Evolutionary conservation across 2,329 filamentous ascomycete genomes (phyloP), one percentile per base, ranked within the genome.

Genomic region (Atkinsonella texensis): DNA sequence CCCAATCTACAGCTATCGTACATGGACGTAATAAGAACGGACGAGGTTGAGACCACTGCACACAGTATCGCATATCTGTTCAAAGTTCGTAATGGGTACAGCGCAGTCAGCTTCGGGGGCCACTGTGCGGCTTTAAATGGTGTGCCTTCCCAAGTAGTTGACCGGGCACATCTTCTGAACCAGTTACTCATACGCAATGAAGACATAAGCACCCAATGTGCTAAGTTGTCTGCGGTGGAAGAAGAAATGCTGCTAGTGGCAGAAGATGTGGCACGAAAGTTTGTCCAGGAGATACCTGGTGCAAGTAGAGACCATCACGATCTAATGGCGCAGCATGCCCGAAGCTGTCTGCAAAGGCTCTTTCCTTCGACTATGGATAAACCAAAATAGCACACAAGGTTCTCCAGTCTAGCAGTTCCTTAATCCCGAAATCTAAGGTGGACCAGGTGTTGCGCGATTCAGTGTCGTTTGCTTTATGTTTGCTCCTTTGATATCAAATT

Each of bases 81-180:
- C 65, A 84, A 81, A 31, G 68, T 85, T n/a, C 61, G 68, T 4
- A 58, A 72, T 2, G 90, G 90, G 0, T 76, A 83, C 52, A 91
- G 84, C 58, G 80, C 73, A 8, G 85, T 86, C 13, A 96, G 89
- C 62, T 94, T 95, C 61, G 93, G 93, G 0, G 87, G 83, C 31
- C 77, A 79, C 66, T 97, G 93, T 62, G 93, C 93, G 31, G 82
- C 83, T 3, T 79, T 95, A 65, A 96, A 95, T 60, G 90, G 90
- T 1, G 81, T 98, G 13, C 83, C 88, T 32, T 62, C 69, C 17
- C 74, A 76, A 5, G 79, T 97, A 10, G 77, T 96, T 7, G 71
- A 84, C 15, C 80, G 90, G 51, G 89, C 91, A 0, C 84, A 89
- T 56, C 77, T 83, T 8, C 74, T 98, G 38, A 80, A 85, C 20